Conservation (phyloP, 768 basidiomycete genomes). For the Phanerochaete carnosa region DNA sequence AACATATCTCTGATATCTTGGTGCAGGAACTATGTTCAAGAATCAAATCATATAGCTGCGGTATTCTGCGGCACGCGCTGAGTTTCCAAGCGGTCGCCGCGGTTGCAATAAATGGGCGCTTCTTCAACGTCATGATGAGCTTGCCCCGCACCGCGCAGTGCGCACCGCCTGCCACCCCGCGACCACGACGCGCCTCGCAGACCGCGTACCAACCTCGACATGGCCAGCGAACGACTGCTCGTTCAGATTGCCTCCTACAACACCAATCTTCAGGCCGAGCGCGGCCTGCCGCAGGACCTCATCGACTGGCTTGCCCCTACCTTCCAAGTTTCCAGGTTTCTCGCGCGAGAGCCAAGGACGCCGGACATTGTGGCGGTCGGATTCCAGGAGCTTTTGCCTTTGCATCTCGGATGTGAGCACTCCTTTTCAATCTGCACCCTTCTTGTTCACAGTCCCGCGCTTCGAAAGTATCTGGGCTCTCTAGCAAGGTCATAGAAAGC, state of each 20-base stretch:
- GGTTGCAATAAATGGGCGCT: neutral
- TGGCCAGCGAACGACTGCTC: slow-evolving; percentile 36
- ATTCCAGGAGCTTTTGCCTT: slow-evolving; percentile 89
- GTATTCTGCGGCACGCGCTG: neutral
- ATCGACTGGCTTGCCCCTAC: slow-evolving; percentile 91
- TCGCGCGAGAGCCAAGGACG: slow-evolving; percentile 57
- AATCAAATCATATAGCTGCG: too few relatives aligned
- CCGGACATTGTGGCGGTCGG: slow-evolving; percentile 90
- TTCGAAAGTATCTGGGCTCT: slow-evolving; percentile 70
- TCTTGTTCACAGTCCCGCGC: neutral
- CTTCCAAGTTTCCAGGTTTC: slow-evolving; percentile 69
- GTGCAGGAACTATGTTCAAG: too few relatives aligned
- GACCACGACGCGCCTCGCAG: neutral
- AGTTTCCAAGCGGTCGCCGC: neutral
- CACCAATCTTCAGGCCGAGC: slow-evolving; percentile 79
- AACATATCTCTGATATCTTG: too few relatives aligned
- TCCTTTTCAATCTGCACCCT: neutral
- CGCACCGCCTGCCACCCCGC: too few relatives aligned
- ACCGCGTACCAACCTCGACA: neutral
- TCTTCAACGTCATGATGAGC: neutral
- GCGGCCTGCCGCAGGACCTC: slow-evolving; percentile 76
- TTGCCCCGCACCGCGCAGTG: neutral
- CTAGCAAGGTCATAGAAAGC: slow-evolving; percentile 63
- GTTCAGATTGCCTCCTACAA: slow-evolving; percentile 90
- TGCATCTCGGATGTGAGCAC: slow-evolving; percentile 79